These are phyloP conservation scores for Vachellia pachyceras DNA, from an alignment of 306 rosid species.

Conservation along the genomic window DNA sequence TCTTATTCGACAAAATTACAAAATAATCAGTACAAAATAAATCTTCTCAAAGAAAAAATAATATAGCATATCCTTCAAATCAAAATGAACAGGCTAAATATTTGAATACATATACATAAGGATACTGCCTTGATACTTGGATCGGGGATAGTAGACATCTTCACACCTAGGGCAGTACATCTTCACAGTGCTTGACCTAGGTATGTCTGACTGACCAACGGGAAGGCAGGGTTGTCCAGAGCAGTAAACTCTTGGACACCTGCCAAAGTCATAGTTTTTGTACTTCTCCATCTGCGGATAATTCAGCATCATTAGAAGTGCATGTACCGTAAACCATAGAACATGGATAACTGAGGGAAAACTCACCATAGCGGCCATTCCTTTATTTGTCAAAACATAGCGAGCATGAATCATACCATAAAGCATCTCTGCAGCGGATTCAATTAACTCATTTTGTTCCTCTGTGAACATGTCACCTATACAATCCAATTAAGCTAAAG, in stretches of 20 bases:
- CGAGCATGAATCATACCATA: slow-evolving; percentile 81
- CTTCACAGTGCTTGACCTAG: slow-evolving; percentile 69
- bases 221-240: slow-evolving; percentile 83
- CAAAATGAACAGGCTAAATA: background rate
- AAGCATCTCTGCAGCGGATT: slow-evolving; percentile 86
- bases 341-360: slow-evolving; percentile 20
- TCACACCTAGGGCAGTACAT: slow-evolving; percentile 80
- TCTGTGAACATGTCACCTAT: slow-evolving; percentile 76
- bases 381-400: slow-evolving; percentile 75
- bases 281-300: slow-evolving; percentile 66
- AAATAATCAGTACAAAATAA: background rate
- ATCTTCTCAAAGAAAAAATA: background rate
- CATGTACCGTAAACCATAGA: slow-evolving; percentile 11
- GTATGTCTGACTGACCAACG: slow-evolving; percentile 75
- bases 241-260: slow-evolving; percentile 84
- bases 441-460: slow-evolving; percentile 71
- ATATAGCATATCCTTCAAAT: background rate
- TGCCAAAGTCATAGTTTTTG: slow-evolving; percentile 73
- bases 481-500: slow-evolving; percentile 25
- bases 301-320: slow-evolving; percentile 33
- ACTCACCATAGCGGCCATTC: slow-evolving; percentile 79
- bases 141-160: slow-evolving; percentile 75
- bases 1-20: background rate
- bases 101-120: slow-evolving; percentile 32
- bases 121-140: slow-evolving; percentile 86